Conservation (phyloP, 768 basidiomycete species). For the Chalciporus chontae region DNA sequence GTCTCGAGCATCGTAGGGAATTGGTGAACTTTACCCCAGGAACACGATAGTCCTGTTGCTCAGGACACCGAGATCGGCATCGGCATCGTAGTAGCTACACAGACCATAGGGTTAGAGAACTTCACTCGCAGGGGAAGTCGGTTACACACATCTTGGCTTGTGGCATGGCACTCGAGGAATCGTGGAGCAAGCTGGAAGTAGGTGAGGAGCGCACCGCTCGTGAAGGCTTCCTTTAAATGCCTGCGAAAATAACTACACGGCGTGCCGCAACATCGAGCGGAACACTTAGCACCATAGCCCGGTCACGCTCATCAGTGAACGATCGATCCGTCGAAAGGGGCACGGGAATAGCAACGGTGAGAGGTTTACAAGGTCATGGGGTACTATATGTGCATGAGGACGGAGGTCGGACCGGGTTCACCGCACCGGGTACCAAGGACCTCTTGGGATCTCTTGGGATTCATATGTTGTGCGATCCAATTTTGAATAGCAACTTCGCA, state of each 20-base stretch:
- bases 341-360: constrained; percentile 10
- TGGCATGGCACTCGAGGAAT: constrained; percentile 12
- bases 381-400: constrained; percentile 1
- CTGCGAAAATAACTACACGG: not conserved
- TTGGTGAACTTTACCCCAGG: constrained; percentile 42
- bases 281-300: not conserved
- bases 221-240: constrained; percentile 3
- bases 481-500: not conserved
- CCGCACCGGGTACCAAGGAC: not conserved
- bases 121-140: not conserved
- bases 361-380: constrained; percentile 14
- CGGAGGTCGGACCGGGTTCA: constrained; percentile 5
- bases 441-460: not conserved
- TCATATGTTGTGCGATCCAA: not conserved
- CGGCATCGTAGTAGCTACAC: constrained; percentile 52
- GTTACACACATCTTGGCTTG: constrained; percentile 54
- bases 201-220: not conserved
- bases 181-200: not conserved
- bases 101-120: not conserved
- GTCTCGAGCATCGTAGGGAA: not conserved
- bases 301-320: constrained; percentile 10
- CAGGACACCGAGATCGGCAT: constrained; percentile 50
- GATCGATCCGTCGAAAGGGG: constrained; percentile 1
- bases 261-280: constrained; percentile 3
- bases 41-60: constrained; percentile 54